Evolutionary conservation across 2,329 filamentous ascomycete genomes (phyloP), one percentile per base, ranked within the genome.

Genomic region (Epichloe festucae): DNA sequence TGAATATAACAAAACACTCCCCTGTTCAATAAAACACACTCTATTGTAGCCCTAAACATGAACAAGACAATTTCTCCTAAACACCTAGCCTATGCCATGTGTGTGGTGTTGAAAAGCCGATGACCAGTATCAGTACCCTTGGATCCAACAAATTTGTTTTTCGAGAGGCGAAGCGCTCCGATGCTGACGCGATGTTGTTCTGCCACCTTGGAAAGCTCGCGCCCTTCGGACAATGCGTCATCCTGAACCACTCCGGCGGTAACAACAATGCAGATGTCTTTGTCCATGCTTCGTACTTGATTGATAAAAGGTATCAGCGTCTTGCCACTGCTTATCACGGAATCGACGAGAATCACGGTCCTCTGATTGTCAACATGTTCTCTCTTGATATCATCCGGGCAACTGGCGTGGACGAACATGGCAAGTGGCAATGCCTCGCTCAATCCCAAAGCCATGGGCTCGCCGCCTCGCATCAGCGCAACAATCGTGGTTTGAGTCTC

Each of bases 401-500:
- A 5, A 1, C 56, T 60, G 2, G 68, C 68, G 50, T 81, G 77
- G 1, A 79, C 46, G 49, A 81, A 79, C 59, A 66, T 70, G 4
- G 78, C 76, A 0, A 52, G 53, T 0, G 74, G 74, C 5, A 84
- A 73, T 0, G 66, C 74, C 0, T 78, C 69, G 55, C 63, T 77
- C 45, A 85, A 67, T 0, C 79, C 79, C 1, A 73, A 61, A 0
- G 81, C 81, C 75, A 85, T 79, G 0, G 79, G 70, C 55, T 82
- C 78, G 8, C 79, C 80, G 2, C 75, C 78, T 8, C 78, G 75
- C 79, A 84, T 84, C n/a, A 84, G 55, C 0, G 79, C 69, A 0
- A 83, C 64, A 46, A 85, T 81, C 1, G 69, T 52, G 0, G 77
- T 83, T 8, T 65, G 50, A 1, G 63, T 7, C 58, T 84, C 78